These are phyloP conservation scores for Astrocystis sublimbata DNA, from an alignment of 495 filamentous ascomycete species.

Conservation along the genomic window DNA sequence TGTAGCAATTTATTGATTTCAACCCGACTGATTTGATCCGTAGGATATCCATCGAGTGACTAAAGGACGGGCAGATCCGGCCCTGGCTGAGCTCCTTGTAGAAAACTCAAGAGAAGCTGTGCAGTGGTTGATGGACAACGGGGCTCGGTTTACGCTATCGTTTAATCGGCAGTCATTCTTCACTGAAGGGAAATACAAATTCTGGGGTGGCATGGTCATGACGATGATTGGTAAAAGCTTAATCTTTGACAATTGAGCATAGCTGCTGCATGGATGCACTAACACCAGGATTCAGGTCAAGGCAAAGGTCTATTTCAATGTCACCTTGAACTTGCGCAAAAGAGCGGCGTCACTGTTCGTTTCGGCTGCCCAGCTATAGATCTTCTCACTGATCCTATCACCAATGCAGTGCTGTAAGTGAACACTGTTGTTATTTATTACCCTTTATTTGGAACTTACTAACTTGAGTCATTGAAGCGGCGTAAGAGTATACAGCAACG, in stretches of 20 bases:
- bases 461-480: too few species aligned
- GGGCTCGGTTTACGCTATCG: constrained; percentile 56
- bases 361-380: constrained; percentile 46
- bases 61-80: constrained; percentile 46
- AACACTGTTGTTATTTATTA: too few species aligned
- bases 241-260: not conserved
- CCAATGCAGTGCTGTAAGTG: constrained; percentile 41
- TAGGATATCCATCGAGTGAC: constrained; percentile 55
- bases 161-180: constrained; percentile 65
- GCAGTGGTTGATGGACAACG: constrained; percentile 56
- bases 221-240: constrained; percentile 52
- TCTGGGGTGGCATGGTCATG: constrained; percentile 62
- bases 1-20: not conserved
- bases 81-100: constrained; percentile 47
- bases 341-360: constrained; percentile 42
- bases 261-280: not conserved
- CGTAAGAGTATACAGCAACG: constrained; percentile 35
- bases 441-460: too few species aligned
- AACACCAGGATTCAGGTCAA: constrained; percentile 16
- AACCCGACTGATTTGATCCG: not conserved
- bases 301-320: constrained; percentile 58
- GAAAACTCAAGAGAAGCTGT: constrained; percentile 47
- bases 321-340: constrained; percentile 43
- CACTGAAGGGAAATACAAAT: constrained; percentile 55
- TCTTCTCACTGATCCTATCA: constrained; percentile 39